Conservation (phyloP, 768 basidiomycete species). For the Hortiboletus flavorubellus region DNA sequence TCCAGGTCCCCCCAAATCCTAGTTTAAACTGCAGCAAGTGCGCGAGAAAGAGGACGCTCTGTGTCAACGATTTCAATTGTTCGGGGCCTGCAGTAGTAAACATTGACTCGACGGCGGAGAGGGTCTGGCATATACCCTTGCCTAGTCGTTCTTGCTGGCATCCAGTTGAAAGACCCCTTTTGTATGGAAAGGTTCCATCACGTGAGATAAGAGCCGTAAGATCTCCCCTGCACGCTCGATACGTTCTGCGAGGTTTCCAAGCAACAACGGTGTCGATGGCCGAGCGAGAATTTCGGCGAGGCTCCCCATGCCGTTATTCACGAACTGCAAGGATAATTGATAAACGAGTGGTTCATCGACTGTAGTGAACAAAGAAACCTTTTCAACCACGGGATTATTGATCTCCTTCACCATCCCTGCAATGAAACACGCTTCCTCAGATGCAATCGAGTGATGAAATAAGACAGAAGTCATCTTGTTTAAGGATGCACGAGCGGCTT, state of each 20-base stretch:
- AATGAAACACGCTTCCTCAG: slow-evolving; percentile 79
- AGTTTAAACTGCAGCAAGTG: slow-evolving; percentile 73
- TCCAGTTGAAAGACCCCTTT: slow-evolving; percentile 48
- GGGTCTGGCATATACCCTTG: slow-evolving; percentile 43
- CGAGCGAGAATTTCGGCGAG: slow-evolving; percentile 54
- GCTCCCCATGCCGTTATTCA: slow-evolving; percentile 69
- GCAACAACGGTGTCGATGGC: slow-evolving; percentile 23
- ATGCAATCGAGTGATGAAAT: slow-evolving; percentile 69
- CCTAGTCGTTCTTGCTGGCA: slow-evolving; percentile 54
- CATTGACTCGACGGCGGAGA: slow-evolving; percentile 40
- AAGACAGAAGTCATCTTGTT: slow-evolving; percentile 64
- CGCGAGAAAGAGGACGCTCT: slow-evolving; percentile 53
- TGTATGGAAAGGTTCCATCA: slow-evolving; percentile 61
- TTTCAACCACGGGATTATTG: slow-evolving; percentile 60
- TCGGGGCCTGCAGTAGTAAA: slow-evolving; percentile 26
- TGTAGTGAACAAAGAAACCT: slow-evolving; percentile 39
- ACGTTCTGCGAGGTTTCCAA: slow-evolving; percentile 35
- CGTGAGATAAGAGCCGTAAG: slow-evolving; percentile 63
- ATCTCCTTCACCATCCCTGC: slow-evolving; percentile 78
- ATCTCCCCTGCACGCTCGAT: slow-evolving; percentile 62
- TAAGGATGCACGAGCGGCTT: slow-evolving; percentile 57
- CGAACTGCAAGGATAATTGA: slow-evolving; percentile 44
- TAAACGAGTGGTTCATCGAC: neutral
- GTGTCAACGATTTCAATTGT: slow-evolving; percentile 31
- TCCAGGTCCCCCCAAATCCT: slow-evolving; percentile 61